Base-by-base conservation (phyloP, 768 basidiomycete genomes). In the Hygrophoropsis aurantiaca region DNA sequence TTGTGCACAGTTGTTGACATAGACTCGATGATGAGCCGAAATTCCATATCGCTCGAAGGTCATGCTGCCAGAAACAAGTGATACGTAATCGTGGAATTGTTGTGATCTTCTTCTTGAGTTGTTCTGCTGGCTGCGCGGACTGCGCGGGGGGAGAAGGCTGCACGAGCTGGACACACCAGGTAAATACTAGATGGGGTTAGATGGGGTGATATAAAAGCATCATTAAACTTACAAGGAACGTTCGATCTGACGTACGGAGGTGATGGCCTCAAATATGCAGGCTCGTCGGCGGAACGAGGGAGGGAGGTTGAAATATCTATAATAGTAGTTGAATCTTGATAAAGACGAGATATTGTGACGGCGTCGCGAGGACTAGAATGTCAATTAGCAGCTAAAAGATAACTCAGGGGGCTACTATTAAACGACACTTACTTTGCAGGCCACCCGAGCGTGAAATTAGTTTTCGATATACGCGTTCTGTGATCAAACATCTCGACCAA, bases 11-110 rank as follows among this genome's bases (percentile, higher is more conserved):
- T 55, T 95, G 91, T 53, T 91, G 89, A 8, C 80, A 76, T 9
- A 92, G 58, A 24, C 80, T 75, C 13, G 80, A 72, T 1, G 80
- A 74, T 0, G 84, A 78, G 6, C 82, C 84, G 42, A 93, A 77
- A 32, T 82, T 88, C 91, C 92, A 95, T 32, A 90, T 64, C 0
- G 90, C 80, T 52, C 89, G 87, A 23, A 95, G 79, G 69, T 97
- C 90, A 63, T 95, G 94, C 61, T 94, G 90, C 90, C 91, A 95
- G 61, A 95, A 94, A 60, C 90, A 94, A 2, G 90, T 93, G 51
- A 94, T 80, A 30, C 90, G 84, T 21, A 92, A 61, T 50, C 78
- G 72, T 35, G 69, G 73, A 44, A 58, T 57, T 10, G 50, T 21
- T 15, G 67, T 58, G 38, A 68, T 51, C 15, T 56, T 57, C 43